phyloP scores from a whole-genome alignment of 1,284 basidiomycete genomes.

The Naganishia liquefaciens region DNA sequence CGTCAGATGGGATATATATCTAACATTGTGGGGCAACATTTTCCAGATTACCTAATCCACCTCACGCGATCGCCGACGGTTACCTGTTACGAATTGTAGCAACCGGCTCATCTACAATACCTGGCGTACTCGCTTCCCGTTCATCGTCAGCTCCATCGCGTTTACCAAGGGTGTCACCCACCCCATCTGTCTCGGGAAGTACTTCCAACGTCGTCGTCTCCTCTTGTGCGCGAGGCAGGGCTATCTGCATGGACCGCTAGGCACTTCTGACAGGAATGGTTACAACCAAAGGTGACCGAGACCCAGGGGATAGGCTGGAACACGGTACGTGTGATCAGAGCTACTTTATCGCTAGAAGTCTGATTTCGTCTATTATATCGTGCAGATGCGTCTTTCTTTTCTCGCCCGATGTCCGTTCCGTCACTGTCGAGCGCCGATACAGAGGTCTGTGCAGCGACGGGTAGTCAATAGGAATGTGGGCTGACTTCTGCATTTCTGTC shows the following conservation, averaged over 20 bases:
- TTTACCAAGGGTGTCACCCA: no score
- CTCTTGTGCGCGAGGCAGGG: background rate
- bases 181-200: no score
- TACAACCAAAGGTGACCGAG: slow-evolving; percentile 9
- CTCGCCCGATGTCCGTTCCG: background rate
- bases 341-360: background rate
- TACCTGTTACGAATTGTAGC: no score
- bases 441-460: background rate
- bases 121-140: no score
- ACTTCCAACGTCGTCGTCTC: no score
- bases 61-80: no score
- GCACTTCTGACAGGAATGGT: background rate
- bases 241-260: background rate
- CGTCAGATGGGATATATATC: no score
- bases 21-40: no score
- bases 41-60: no score
- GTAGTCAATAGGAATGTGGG: background rate
- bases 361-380: background rate
- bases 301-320: background rate
- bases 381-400: background rate
- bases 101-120: no score
- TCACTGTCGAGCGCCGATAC: background rate
- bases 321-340: background rate
- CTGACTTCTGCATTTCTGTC: background rate
- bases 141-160: no score